phyloP scores from a whole-genome alignment of 164 flowering plant genomes.

The Akebia trifoliata region DNA sequence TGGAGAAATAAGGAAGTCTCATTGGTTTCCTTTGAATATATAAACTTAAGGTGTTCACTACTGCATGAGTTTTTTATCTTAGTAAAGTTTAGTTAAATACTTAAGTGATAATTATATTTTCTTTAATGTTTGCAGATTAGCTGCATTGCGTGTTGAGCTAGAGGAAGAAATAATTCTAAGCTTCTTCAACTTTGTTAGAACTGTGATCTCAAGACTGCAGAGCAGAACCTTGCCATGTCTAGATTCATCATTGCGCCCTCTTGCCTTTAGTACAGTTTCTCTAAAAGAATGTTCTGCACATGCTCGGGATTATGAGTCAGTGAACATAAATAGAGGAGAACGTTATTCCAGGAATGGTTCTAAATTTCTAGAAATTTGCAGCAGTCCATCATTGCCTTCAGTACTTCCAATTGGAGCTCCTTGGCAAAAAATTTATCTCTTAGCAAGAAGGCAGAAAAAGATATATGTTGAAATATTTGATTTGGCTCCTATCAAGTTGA shows the following conservation, averaged over 20 bases:
- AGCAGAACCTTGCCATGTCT: conserved; percentile 24
- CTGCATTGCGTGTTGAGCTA: conserved; percentile 70
- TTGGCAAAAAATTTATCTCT: conserved; percentile 81
- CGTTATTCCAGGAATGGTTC: conserved; percentile 17
- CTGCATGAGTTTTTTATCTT: conserved; percentile 1
- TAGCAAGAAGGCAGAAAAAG: conserved; percentile 75
- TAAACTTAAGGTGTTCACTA: conserved; percentile 55
- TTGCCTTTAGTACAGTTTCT: conserved; percentile 17
- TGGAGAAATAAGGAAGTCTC: conserved; percentile 76
- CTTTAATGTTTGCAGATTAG: conserved; percentile 54
- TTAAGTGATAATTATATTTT: conserved; percentile 7
- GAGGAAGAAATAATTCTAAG: conserved; percentile 74
- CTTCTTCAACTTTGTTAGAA: conserved; percentile 51
- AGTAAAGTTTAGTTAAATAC: not conserved
- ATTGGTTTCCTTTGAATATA: conserved; percentile 71
- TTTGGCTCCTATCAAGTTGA: conserved; percentile 69
- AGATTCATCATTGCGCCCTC: conserved; percentile 21
- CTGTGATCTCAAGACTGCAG: conserved; percentile 41
- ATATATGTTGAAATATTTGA: conserved; percentile 72
- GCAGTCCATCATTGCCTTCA: conserved; percentile 37
- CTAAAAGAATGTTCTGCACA: conserved; percentile 13
- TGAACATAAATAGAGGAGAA: conserved; percentile 14
- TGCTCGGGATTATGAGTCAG: conserved; percentile 18
- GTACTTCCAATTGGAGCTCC: conserved; percentile 94
- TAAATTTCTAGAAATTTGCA: conserved; percentile 13